Base-by-base conservation (phyloP, 2,329 filamentous ascomycete genomes). In the Cladophialophora bantiana region DNA sequence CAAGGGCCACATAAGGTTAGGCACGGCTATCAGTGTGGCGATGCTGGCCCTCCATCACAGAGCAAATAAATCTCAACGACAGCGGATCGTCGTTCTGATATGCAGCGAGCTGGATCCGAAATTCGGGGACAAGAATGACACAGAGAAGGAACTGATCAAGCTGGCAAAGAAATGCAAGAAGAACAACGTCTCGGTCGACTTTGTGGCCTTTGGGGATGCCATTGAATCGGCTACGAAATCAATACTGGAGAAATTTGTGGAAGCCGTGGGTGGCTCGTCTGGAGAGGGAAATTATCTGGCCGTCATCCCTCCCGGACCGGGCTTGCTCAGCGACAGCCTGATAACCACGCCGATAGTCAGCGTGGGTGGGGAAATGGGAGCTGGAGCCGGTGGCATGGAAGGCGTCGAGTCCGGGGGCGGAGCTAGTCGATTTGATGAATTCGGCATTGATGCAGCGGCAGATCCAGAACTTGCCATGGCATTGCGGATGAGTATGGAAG, bases 161-260 rank as follows among this genome's bases (percentile, higher is more conserved):
- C 86, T 99, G 35, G 94, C 95, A 53, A 96, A 95, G 84, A 96
- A 95, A 83, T 96, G 98, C 93, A 98, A 98, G 88, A 99, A 99
- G 86, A 91, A 90, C 80, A 94, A 92, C 76, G 92, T 97, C 68
- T 92, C 90, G 68, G 92, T 99, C 76, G 95, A 99, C 79, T 94
- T 99, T 76, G 87, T 99, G 68, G 88, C 94, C 55, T 99, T 99
- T 75, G 95, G 95, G 73, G 94, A 99, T 74, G 86, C 97, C 61
- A 60, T 70, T 35, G 92, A 95, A 72, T 92, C 94, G 73, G 92
- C 96, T 72, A 93, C 90, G 70, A 91, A 91, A 63, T 88, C 91
- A 78, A 98, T 98, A 83, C 88, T 99, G 62, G 89, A 93, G 76
- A 90, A 92, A 34, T 99, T 99, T 84, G 93, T 97, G 80, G 91